Base-by-base conservation (phyloP, 805 yeast genomes). In the Yarrowia sp. region DNA sequence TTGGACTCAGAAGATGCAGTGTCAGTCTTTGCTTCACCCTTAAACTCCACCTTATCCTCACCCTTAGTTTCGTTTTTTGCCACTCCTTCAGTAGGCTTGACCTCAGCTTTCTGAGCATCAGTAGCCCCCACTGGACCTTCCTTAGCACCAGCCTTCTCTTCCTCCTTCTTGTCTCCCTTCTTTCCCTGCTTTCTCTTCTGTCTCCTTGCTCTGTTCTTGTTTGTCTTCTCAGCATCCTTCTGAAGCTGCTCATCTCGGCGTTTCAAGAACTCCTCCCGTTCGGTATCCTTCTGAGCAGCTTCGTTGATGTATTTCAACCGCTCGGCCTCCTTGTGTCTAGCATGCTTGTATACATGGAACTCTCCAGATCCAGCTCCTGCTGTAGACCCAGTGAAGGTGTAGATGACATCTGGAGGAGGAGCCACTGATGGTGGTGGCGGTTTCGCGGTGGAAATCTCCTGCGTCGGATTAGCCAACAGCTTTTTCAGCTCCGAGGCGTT, bases 281-380 rank as follows among this genome's bases (percentile, higher is more conserved):
- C 73, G 35, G 61, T 46, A 64, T 75, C 76, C 56, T 67, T 59
- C 61, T 63, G 61, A 22, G 72, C 72, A 43, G 72, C 71, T 40
- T 65, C 71, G 41, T 77, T 74, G 43, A 75, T 70, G 16, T 69
- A 67, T 61, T 71, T 70, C 55, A 69, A 56, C n/a, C 77, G 71
- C 56, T 76, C 79, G 32, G 71, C 50, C 63, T 76, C 77, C 58
- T 75, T 70, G 40, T 79, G 72, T 68, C 77, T 70, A 19, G 75
- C 73, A 50, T 75, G 74, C 69, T 78, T 78, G 71, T 75, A 78
- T 22, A 75, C 72, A 70, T 78, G 80, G 68, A 78, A 78, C 66
- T 78, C 80, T n/a, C 80, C 80, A 1, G 80, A 75, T 9, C 80
- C 78, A 4, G 80, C 78, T n/a, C 77, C 81, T 7, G 80, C 74